Conservation (phyloP, 306 rosid genomes). For the Cucumis hystrix region DNA sequence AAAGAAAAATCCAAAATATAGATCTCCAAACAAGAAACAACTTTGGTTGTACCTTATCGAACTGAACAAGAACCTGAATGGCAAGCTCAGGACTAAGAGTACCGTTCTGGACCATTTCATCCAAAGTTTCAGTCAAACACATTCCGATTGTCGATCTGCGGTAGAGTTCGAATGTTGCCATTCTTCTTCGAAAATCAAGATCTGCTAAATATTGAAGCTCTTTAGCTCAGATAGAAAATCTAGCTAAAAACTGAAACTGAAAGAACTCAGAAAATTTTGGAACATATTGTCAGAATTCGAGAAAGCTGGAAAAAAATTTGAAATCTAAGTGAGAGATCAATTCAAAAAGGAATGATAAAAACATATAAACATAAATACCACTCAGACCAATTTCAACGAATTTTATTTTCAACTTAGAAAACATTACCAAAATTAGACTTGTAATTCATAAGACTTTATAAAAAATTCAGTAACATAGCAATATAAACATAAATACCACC, state of each 20-base stretch:
- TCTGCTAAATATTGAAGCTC: slow-evolving; percentile 18
- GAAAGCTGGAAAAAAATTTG: background rate
- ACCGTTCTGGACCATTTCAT: slow-evolving; percentile 79
- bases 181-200: slow-evolving; percentile 24
- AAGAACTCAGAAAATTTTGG: background rate
- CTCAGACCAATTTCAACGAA: no score
- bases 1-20: background rate
- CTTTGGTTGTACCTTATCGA: slow-evolving; percentile 53
- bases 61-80: slow-evolving; percentile 86
- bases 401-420: no score
- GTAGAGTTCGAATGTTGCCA: slow-evolving; percentile 92
- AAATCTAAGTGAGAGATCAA: background rate
- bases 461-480: no score
- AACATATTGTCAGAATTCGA: background rate
- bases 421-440: no score
- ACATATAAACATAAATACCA: no score
- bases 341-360: background rate
- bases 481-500: no score
- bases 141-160: slow-evolving; percentile 84
- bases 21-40: background rate
- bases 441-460: no score
- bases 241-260: background rate
- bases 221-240: background rate
- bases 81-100: slow-evolving; percentile 89
- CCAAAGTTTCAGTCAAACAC: slow-evolving; percentile 83